These are phyloP conservation scores for Acmispon strigosus DNA, from an alignment of 306 rosid genomes.

Conservation along the genomic window DNA sequence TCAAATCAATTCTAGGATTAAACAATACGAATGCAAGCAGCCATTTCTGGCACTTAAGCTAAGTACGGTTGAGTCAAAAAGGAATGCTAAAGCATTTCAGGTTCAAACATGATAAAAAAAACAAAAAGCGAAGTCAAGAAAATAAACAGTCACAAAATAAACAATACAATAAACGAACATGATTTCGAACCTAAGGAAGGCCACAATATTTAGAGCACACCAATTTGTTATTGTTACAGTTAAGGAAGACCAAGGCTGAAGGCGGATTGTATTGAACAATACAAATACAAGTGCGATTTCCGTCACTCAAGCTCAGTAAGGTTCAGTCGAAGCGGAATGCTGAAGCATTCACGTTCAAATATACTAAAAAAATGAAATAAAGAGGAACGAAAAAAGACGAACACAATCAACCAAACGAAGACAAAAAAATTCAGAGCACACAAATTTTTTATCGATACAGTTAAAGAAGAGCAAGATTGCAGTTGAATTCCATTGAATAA, in stretches of 20 bases:
- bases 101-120: not conserved
- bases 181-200: not conserved
- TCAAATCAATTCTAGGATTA: not conserved
- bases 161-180: not conserved
- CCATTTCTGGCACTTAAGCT: not conserved
- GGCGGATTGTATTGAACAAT: not conserved
- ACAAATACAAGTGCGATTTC: not conserved
- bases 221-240: not conserved
- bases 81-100: slow-evolving; percentile 10
- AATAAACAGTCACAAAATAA: slow-evolving; percentile 14
- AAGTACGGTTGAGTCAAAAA: slow-evolving; percentile 14
- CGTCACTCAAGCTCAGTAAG: not conserved
- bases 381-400: no score
- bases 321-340: slow-evolving; percentile 16
- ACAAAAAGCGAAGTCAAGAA: not conserved
- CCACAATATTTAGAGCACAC: not conserved
- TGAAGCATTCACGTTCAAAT: not conserved
- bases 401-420: no score
- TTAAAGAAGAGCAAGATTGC: not conserved
- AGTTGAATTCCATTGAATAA: not conserved
- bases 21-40: not conserved
- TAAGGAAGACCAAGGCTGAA: not conserved
- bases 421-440: no score
- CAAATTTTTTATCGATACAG: not conserved
- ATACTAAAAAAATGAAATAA: no score